Base-by-base conservation (phyloP, 108 stramenopile species). In the Nitzschia putrida region DNA sequence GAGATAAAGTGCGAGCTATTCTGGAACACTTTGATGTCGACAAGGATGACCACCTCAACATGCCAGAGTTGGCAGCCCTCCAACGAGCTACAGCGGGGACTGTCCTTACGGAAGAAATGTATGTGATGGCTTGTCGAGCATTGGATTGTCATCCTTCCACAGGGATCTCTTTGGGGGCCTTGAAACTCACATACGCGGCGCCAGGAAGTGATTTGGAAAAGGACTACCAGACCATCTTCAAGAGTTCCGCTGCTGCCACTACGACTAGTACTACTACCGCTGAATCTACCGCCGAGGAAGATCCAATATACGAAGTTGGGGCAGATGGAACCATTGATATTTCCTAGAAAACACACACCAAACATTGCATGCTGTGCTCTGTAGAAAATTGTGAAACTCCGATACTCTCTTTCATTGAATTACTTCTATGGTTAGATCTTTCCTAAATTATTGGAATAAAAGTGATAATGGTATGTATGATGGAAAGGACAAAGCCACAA, bases 121-220 rank as follows among this genome's bases (percentile, higher is more conserved):
- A 81, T 59, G 59, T 73, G 16, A 72, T 73, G 67, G 80, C 77
- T 0, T 85, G 84, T 66, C 52, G 53, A 40, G 66, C 64, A 0
- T 45, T 85, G 41, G 71, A 72, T 57, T 81, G 80, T 54, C 65
- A 68, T 55, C 84, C 84, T 0, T 44, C 60, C 26, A 67, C 61
- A 25, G 84, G 84, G 0, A 54, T 85, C 22, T 42, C 61, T 7
- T 34, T 85, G 61, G 71, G 70, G 54, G 84, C 84, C 7, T 34
- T 85, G 37, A 69, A 68, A 58, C 53, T 85, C 41, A 81, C 80
- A 16, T 85, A 85, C 64, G 78, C 78, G 2, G 55, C 84, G 0
- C 78, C 79, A 18, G 84, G 84, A 20, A 51, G 80, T 16, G 69
- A 77, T 47, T 61, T 77, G 29, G 68, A 77, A 8, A 57, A 45